Conservation (phyloP, 1,139 yeast genomes). For the Taphrina deformans region DNA sequence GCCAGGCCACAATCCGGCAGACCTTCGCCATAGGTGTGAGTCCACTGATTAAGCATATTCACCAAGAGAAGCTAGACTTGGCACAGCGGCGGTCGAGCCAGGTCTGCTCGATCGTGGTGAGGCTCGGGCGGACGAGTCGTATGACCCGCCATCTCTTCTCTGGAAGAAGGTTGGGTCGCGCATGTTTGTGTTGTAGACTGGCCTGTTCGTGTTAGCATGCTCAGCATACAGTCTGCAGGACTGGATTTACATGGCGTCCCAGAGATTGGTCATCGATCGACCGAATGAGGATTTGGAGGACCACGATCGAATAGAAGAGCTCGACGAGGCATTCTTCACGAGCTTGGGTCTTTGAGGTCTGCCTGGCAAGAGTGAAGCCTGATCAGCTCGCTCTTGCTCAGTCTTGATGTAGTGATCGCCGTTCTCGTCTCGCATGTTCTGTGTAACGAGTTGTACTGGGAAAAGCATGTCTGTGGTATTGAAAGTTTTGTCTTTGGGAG, state of each 20-base stretch:
- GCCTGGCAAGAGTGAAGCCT: not conserved
- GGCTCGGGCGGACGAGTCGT: not conserved
- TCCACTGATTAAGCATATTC: not conserved
- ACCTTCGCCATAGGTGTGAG: not conserved
- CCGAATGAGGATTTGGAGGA: conserved; percentile 9
- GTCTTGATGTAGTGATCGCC: conserved; percentile 4
- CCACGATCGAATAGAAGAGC: conserved; percentile 13
- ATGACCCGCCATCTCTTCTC: conserved; percentile 7
- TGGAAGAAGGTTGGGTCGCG: conserved; percentile 2
- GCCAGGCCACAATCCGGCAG: not conserved
- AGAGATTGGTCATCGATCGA: not conserved
- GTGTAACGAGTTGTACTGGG: conserved; percentile 9
- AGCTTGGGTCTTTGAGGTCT: conserved; percentile 10
- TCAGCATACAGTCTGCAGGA: not conserved
- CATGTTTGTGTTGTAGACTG: conserved; percentile 20
- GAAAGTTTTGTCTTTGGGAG: too few relatives aligned
- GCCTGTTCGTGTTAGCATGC: not conserved
- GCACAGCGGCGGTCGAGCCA: conserved; percentile 1
- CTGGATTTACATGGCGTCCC: conserved; percentile 15
- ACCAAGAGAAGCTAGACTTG: not conserved
- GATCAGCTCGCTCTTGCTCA: not conserved
- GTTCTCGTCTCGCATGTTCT: not conserved
- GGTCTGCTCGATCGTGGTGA: conserved; percentile 3
- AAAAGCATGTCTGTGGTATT: not conserved
- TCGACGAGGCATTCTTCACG: not conserved